Evolutionary conservation across 2,329 filamentous ascomycete species (phyloP), one percentile per base, ranked within the genome.

Genomic region (Epichloe aotearoae): DNA sequence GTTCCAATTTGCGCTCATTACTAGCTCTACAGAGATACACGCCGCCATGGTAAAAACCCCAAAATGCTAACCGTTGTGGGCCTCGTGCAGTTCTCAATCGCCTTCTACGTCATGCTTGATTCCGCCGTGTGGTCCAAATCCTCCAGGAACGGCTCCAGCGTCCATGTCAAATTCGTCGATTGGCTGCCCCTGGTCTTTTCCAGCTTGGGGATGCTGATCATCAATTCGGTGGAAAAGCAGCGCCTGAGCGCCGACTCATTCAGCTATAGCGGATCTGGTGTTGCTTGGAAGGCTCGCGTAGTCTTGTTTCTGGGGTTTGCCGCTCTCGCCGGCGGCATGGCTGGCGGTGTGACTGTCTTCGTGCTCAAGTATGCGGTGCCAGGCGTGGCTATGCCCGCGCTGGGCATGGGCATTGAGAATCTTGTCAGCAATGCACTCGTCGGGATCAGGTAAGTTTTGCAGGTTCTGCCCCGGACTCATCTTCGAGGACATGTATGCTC

Each of bases 141-240:
- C 12, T 50, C 70, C 53, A 70, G 68, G 56, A 84, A 84, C 69
- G 75, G 72, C 53, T 81, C 78, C 50, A 68, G 74, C 64, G 59
- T 71, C 38, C 80, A 84, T 68, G 72, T 85, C 60, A 79, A 72
- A 57, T 85, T 83, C 60, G 73, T 83, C 66, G 81, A 84, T 74
- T 84, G 81, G 81, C 75, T 84, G 56, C 80, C 81, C 48, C 73
- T 84, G 57, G 75, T 84, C 64, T 84, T 83, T 70, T 79, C 75
- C 57, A 74, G 75, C 55, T 71, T 84, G 55, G 81, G 82, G 55
- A 84, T 84, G 79, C 73, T 84, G 52, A 83, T 84, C 65, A 84
- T 84, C 72, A 84, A 84, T 72, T 79, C 74, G 57, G 80, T 83
- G 56, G 80, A 84, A 69, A 83, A 84, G 68, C 71, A 79, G 53